These are phyloP conservation scores for Talaromyces nanjingensis DNA, from an alignment of 495 filamentous ascomycete species.

Conservation along the genomic window DNA sequence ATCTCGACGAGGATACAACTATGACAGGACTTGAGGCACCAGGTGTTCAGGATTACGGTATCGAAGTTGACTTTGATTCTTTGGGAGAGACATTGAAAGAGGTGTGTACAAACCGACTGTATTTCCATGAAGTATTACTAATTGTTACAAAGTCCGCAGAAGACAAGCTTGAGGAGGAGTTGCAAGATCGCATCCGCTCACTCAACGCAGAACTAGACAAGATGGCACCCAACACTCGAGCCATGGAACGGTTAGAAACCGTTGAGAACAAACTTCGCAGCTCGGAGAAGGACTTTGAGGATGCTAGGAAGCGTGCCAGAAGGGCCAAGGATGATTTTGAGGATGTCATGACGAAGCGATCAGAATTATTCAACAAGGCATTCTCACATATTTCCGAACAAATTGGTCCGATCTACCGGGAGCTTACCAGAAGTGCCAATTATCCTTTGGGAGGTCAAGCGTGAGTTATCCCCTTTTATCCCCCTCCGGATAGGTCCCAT, in stretches of 20 bases:
- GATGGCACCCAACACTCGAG: slow-evolving; percentile 92
- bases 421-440: slow-evolving; percentile 76
- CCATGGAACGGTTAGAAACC: slow-evolving; percentile 82
- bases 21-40: slow-evolving; percentile 29
- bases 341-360: slow-evolving; percentile 70
- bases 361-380: slow-evolving; percentile 88
- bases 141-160: slow-evolving; percentile 47
- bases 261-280: slow-evolving; percentile 76
- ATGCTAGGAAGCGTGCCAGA: slow-evolving; percentile 64
- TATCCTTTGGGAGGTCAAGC: slow-evolving; percentile 90
- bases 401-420: slow-evolving; percentile 88
- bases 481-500: neutral
- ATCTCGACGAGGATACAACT: slow-evolving; percentile 63
- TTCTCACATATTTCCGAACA: slow-evolving; percentile 93
- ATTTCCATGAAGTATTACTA: slow-evolving; percentile 18
- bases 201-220: slow-evolving; percentile 79
- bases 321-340: slow-evolving; percentile 77
- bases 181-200: slow-evolving; percentile 68
- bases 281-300: slow-evolving; percentile 85
- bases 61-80: slow-evolving; percentile 81
- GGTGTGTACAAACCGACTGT: slow-evolving; percentile 35
- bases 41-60: slow-evolving; percentile 78
- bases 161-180: slow-evolving; percentile 65
- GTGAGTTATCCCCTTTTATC: slow-evolving; percentile 21
- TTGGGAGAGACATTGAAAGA: slow-evolving; percentile 81